Conservation (phyloP, 176 grass and related monocot species). For the Oryza meyeriana region DNA sequence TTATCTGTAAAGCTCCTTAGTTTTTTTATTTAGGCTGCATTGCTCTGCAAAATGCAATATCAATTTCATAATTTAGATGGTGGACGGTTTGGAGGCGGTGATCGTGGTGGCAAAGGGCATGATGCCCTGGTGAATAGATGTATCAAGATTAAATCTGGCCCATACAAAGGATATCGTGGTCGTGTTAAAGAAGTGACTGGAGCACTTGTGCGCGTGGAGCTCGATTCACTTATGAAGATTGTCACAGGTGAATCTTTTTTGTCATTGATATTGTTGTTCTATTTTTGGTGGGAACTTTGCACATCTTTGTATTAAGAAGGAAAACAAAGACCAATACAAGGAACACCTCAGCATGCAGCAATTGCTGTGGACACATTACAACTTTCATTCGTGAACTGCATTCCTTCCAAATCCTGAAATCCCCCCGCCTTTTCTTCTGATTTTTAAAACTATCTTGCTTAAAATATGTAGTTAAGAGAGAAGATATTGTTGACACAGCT, state of each 20-base stretch:
- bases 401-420: no score
- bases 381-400: no score
- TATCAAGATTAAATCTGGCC: conserved; percentile 74
- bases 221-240: conserved; percentile 81
- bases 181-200: conserved; percentile 72
- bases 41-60: background rate
- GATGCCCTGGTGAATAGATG: conserved; percentile 60
- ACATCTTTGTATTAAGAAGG: no score
- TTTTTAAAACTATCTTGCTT: conserved; percentile 20
- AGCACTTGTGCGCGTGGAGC: conserved; percentile 57
- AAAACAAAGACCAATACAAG: no score
- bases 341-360: no score
- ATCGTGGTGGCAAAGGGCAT: conserved; percentile 55
- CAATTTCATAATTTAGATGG: conserved; percentile 29
- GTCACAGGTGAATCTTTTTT: conserved; percentile 53
- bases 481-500: conserved; percentile 57
- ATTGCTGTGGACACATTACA: no score
- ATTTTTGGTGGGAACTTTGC: no score
- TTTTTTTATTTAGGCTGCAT: background rate
- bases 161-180: conserved; percentile 77
- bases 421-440: background rate
- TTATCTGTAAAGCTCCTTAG: background rate
- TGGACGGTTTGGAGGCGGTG: conserved; percentile 49
- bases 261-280: background rate
- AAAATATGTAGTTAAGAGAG: conserved; percentile 56